Evolutionary conservation across 192 early-diverging fungal genomes (phyloP), one percentile per base, ranked within the genome.

Genomic region (Coemansia sp.): DNA sequence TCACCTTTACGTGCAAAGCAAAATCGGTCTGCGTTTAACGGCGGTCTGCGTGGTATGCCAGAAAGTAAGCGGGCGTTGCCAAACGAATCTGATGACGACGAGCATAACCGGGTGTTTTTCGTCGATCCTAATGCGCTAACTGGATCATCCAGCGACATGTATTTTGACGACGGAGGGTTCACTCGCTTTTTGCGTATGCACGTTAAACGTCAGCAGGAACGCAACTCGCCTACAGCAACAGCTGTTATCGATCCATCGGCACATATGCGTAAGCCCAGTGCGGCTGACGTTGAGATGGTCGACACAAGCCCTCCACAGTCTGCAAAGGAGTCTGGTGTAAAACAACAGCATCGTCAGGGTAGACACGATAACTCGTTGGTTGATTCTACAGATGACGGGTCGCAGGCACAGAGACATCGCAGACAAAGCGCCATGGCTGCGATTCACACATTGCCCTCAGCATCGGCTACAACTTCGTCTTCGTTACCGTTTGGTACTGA

Each of bases 81-180:
- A 48, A 83, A 77, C 63, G 80, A 83, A 45, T 83, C 80, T 0
- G 80, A 83, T 52, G 80, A 83, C 48, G 80, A 81, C 67, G 78
- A 83, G 56, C 75, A 76, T 56, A 83, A 64, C 72, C 77, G 77
- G 40, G 73, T 72, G 25, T 83, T 83, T 25, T 83, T 72, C 34
- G 68, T 83, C 20, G 80, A 83, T 30, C 80, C 80, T 2, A 77
- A 62, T 42, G 60, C 65, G 29, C 63, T 76, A 49, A 65, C 80
- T 48, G 64, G 60, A 32, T 49, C 69, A 20, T 66, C 68, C 56
- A 68, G 71, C 60, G 74, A 72, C 34, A 71, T 74, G 76, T 83
- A 75, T 52, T 77, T 83, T 72, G 80, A 77, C 65, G 80, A 83
- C 55, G 80, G 80, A 51, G 80, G 80, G 1, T 83, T 83, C 30